These are phyloP conservation scores for Graphilbum fragrans DNA, from an alignment of 2,329 filamentous ascomycete species.

Conservation along the genomic window DNA sequence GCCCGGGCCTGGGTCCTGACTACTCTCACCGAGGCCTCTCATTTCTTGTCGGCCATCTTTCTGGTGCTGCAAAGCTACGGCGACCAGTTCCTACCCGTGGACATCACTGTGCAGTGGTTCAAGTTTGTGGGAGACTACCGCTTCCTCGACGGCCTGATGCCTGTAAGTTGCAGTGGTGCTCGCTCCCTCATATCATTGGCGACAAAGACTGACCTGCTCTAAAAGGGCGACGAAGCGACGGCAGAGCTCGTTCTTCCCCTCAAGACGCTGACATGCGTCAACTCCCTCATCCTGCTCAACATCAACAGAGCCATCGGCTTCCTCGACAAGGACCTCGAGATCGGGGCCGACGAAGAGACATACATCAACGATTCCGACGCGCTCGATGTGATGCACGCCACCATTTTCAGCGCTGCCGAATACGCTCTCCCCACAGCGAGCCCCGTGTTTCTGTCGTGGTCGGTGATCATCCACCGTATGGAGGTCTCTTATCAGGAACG, in stretches of 20 bases:
- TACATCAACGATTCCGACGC: constrained; percentile 61
- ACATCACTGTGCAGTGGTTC: constrained; percentile 60
- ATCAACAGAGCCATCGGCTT: constrained; percentile 45
- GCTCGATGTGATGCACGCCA: constrained; percentile 60
- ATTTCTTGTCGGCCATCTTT: constrained; percentile 63
- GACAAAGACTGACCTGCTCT: background rate
- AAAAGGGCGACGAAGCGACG: constrained; percentile 25
- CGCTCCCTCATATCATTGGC: too few species aligned
- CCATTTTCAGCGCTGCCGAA: constrained; percentile 50
- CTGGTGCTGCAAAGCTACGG: constrained; percentile 51
- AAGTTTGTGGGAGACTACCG: constrained; percentile 52
- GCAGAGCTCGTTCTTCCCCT: constrained; percentile 47
- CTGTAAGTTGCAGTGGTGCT: constrained; percentile 35
- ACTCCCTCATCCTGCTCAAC: constrained; percentile 63
- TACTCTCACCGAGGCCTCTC: constrained; percentile 57
- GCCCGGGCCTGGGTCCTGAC: constrained; percentile 49
- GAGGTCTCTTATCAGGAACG: constrained; percentile 49
- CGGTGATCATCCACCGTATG: constrained; percentile 60
- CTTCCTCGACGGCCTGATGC: constrained; percentile 56
- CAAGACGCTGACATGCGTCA: constrained; percentile 55
- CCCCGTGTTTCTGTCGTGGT: constrained; percentile 72
- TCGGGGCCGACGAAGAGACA: constrained; percentile 28
- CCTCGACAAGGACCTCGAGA: constrained; percentile 35
- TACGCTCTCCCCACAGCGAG: constrained; percentile 48
- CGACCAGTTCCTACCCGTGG: constrained; percentile 41